Percentiles rank a stretch among this genome's conserved stretches.
Evolutionary conservation across 805 yeast genomes (phyloP).

Genomic region (Zygosaccharomyces bailii): DNA sequence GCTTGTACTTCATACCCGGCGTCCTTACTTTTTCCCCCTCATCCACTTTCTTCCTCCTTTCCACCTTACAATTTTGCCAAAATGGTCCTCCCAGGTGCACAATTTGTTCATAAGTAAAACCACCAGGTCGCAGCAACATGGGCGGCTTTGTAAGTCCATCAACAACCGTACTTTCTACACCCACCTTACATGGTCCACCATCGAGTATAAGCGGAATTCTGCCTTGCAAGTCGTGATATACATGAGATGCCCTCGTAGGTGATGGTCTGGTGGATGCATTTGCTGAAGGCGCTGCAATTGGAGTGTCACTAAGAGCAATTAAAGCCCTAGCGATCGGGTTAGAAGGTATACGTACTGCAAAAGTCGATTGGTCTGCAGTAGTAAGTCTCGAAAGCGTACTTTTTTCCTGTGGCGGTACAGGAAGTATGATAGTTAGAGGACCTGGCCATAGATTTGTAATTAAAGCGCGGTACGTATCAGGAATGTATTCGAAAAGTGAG

Average conservation of each 20-base stretch:
- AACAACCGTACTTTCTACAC: conserved; percentile 90
- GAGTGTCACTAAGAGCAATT: conserved; percentile 77
- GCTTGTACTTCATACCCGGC: conserved; percentile 97
- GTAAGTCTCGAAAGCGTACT: conserved; percentile 66
- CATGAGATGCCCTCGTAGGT: conserved; percentile 87
- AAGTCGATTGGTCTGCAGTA: conserved; percentile 84
- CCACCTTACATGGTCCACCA: conserved; percentile 86
- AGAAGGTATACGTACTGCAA: conserved; percentile 86
- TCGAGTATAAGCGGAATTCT: conserved; percentile 81
- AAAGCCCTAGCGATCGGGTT: conserved; percentile 89
- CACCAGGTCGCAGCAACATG: conserved; percentile 89
- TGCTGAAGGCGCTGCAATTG: conserved; percentile 97
- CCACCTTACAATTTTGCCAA: conserved; percentile 65
- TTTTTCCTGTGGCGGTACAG: conserved; percentile 42
- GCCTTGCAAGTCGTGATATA: conserved; percentile 71
- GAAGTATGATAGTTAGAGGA: conserved; percentile 82
- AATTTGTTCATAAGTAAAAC: conserved; percentile 78
- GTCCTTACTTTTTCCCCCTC: conserved; percentile 76
- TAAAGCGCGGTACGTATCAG: conserved; percentile 61
- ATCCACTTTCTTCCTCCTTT: conserved; percentile 55
- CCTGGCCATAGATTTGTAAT: conserved; percentile 90
- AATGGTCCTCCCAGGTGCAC: conserved; percentile 55
- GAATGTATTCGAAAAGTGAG: conserved; percentile 43
- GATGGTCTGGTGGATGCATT: conserved; percentile 94
- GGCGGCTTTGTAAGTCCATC: conserved; percentile 89